A percentile compares a stretch with the other conserved stretches of the same genome.
Conservation (phyloP, 164 flowering plant species). For the Vitis cinerea region DNA sequence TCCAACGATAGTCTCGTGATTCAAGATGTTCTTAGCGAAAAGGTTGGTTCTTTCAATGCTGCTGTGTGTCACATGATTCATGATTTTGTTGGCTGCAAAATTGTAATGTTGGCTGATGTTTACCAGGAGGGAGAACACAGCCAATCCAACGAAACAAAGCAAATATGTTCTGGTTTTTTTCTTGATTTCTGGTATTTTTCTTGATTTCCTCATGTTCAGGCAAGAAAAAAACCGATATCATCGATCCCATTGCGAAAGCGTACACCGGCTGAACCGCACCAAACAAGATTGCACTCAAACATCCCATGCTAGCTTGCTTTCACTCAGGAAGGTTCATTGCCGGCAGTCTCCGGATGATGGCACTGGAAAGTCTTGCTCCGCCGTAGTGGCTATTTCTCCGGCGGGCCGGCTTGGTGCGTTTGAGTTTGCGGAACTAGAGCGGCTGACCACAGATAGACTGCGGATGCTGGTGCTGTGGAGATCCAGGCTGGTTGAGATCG, state of each 20-base stretch:
- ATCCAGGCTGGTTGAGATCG: slow-evolving; percentile 20
- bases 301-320: slow-evolving; percentile 62
- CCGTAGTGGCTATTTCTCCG: not conserved
- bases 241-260: slow-evolving; percentile 67
- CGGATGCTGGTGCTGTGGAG: slow-evolving; percentile 32
- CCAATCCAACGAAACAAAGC: slow-evolving; percentile 44
- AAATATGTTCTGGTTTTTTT: slow-evolving; percentile 44
- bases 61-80: no score
- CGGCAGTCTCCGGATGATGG: slow-evolving; percentile 63
- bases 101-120: slow-evolving; percentile 69
- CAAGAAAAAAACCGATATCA: slow-evolving; percentile 66
- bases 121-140: slow-evolving; percentile 48
- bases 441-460: slow-evolving; percentile 36
- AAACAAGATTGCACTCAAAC: slow-evolving; percentile 52
- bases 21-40: slow-evolving; percentile 78
- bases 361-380: slow-evolving; percentile 23
- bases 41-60: slow-evolving; percentile 35
- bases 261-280: slow-evolving; percentile 80
- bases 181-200: slow-evolving; percentile 49
- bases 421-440: slow-evolving; percentile 59
- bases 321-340: slow-evolving; percentile 72
- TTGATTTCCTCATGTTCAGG: slow-evolving; percentile 56
- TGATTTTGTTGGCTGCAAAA: slow-evolving; percentile 46
- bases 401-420: slow-evolving; percentile 1
- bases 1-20: slow-evolving; percentile 78